Evolutionary conservation across 106 monocot species (phyloP).

Genomic region (Vanilla planifolia): DNA sequence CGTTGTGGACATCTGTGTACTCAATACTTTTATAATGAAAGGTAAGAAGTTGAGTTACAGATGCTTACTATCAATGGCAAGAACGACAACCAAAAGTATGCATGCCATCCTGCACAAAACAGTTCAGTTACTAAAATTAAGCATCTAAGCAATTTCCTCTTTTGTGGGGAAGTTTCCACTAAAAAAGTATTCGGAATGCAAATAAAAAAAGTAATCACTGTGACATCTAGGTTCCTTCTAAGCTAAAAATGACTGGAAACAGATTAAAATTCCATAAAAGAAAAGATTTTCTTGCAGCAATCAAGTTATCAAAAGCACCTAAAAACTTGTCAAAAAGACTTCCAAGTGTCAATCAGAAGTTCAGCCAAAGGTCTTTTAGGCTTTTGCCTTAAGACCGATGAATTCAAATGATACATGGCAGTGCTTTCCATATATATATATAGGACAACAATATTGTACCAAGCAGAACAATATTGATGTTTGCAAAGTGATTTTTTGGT

Average conservation of each 20-base stretch:
- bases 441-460: no score
- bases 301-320: neutral
- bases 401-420: neutral
- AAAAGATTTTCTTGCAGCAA: neutral
- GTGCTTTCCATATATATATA: neutral
- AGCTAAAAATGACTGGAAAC: neutral
- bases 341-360: neutral
- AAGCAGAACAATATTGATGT: no score
- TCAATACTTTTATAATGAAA: neutral
- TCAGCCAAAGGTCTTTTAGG: neutral
- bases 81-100: slow-evolving; percentile 66
- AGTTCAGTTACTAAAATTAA: neutral
- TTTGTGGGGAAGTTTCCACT: neutral
- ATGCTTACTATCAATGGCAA: slow-evolving; percentile 58
- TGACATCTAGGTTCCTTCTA: no score
- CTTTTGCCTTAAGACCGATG: neutral
- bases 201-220: neutral
- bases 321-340: neutral
- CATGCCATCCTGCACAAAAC: slow-evolving; percentile 53
- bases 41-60: neutral
- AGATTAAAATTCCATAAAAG: neutral
- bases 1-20: neutral
- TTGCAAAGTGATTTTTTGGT: no score
- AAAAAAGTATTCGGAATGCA: neutral
- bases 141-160: neutral